phyloP scores from a whole-genome alignment of 345 rosid species.

The Cardamine occulta region DNA sequence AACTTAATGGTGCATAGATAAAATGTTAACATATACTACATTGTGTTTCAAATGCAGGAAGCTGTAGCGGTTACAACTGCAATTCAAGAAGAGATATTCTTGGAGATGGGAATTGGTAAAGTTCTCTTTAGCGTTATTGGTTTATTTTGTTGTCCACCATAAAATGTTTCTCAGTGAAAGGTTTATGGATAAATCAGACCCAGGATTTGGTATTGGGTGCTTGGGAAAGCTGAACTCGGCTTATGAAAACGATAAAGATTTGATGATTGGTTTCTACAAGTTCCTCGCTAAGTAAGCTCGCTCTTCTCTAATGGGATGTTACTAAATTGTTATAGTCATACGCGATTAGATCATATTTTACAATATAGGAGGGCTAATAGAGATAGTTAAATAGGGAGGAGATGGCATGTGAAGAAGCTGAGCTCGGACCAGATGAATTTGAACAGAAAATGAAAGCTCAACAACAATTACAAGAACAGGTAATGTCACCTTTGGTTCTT shows the following conservation, averaged over 20 bases:
- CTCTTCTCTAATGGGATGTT: conserved; percentile 13
- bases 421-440: conserved; percentile 67
- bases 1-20: too few species aligned
- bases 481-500: conserved; percentile 1
- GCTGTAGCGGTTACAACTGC: conserved; percentile 81
- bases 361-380: conserved; percentile 11
- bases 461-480: conserved; percentile 68
- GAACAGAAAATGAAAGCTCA: conserved; percentile 57
- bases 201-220: conserved; percentile 75
- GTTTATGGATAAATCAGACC: conserved; percentile 50
- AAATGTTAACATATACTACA: background rate
- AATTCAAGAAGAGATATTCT: conserved; percentile 71
- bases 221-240: conserved; percentile 73
- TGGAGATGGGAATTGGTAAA: conserved; percentile 85
- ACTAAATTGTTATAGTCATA: background rate
- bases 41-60: conserved; percentile 54
- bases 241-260: conserved; percentile 72
- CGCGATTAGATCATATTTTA: background rate
- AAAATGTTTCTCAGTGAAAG: background rate
- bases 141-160: background rate
- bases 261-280: conserved; percentile 75
- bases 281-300: conserved; percentile 67
- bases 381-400: conserved; percentile 55
- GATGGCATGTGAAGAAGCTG: conserved; percentile 84
- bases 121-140: background rate